Base-by-base conservation (phyloP, 805 yeast genomes). In the Ogataea kodamae region DNA sequence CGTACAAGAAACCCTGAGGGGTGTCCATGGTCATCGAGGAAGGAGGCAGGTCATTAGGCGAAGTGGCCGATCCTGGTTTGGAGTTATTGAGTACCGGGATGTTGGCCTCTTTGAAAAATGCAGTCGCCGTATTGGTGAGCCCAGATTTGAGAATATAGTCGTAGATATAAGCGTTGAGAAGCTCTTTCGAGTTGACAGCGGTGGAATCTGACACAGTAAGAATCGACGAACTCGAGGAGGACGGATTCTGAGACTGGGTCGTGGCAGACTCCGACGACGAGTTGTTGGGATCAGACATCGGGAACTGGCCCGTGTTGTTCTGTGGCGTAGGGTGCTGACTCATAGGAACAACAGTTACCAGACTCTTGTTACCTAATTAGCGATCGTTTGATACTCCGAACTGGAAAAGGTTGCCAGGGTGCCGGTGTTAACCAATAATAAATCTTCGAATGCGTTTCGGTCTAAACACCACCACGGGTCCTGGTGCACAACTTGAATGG, bases 1-100 rank as follows among this genome's bases (percentile, higher is more conserved):
- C 97, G 50, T 76, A 80, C 15, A 88, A 62, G 51, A 86, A 88
- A 5, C 96, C 92, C 48, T 81, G 85, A 1, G 94, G 92, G 2
- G 94, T 81, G 52, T 87, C 92, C 71, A 83, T 74, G 8, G 77
- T 65, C 51, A 79, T 68, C 14, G 65, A 61, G 21, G 76, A 54
- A 10, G 65, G 64, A 1, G 81, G 76, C 6, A 76, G 54, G 30
- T 68, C 72, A 36, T 64, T 31, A 2, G 44, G 27, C 15, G 32
- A 23, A 17, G 35, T 34, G 5, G 36, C 22, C 9, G 39, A 28
- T 9, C 62, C 27, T 8, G 30, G 12, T 21, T 33, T 29, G 24
- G 37, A 25, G 10, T 24, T 15, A 45, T 39, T 65, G 47, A 55
- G 55, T 39, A 65, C 50, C 17, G 78, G 78, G 6, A 85, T 67